Conservation (phyloP, 2,329 filamentous ascomycete genomes). For the Sarocladium brachiariae region DNA sequence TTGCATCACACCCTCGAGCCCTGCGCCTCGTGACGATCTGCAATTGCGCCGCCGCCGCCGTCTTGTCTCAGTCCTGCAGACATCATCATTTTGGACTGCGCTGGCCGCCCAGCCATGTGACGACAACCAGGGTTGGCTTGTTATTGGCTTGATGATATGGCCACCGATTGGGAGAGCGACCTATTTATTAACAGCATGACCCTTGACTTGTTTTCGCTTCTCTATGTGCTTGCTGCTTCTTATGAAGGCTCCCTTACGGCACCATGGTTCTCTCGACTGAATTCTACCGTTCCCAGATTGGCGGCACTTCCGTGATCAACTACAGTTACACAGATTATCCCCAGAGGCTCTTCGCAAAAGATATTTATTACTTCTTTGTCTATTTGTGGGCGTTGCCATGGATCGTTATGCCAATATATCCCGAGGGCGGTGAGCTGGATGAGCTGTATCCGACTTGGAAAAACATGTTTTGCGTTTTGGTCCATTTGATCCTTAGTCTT, state of each 20-base stretch:
- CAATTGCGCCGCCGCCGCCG: not conserved
- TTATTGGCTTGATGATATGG: not conserved
- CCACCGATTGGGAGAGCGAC: not conserved
- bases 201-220: not conserved
- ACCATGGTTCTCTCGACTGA: constrained; percentile 32
- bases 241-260: not conserved
- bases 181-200: not conserved
- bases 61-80: not conserved
- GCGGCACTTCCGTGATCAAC: constrained; percentile 49
- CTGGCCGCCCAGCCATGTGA: constrained; percentile 7
- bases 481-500: constrained; percentile 53
- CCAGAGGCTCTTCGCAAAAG: constrained; percentile 41
- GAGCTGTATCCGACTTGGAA: constrained; percentile 54
- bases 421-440: constrained; percentile 46
- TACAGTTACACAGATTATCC: constrained; percentile 55
- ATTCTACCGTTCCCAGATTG: constrained; percentile 54
- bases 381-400: constrained; percentile 52
- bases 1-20: not conserved
- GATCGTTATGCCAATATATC: constrained; percentile 51
- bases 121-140: constrained; percentile 2
- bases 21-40: not conserved
- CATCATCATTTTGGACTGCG: not conserved
- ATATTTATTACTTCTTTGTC: constrained; percentile 48
- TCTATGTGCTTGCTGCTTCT: not conserved
- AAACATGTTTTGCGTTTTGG: constrained; percentile 49